These are phyloP conservation scores for Leptodermis oblonga DNA, from an alignment of 257 asterid species.

Conservation along the genomic window DNA sequence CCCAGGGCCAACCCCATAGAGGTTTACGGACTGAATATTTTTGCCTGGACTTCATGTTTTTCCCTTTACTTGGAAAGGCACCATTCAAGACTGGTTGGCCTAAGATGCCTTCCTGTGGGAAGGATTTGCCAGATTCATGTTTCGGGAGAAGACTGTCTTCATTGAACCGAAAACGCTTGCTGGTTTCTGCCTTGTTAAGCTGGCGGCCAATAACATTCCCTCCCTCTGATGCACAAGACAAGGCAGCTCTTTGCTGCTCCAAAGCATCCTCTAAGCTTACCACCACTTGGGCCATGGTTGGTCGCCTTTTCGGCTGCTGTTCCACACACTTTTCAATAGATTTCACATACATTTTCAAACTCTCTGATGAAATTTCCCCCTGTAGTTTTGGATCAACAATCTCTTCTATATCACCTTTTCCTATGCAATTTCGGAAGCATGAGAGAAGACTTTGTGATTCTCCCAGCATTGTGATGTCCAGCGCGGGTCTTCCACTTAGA, in stretches of 20 bases:
- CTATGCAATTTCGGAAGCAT: background rate
- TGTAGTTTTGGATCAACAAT: background rate
- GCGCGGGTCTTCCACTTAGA: background rate
- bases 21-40: background rate
- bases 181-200: background rate
- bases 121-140: background rate
- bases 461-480: background rate
- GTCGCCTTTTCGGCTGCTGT: background rate
- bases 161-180: background rate
- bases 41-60: background rate
- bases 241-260: slow-evolving; percentile 7
- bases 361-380: background rate
- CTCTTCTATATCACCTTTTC: background rate
- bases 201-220: background rate
- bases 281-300: slow-evolving; percentile 16
- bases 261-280: slow-evolving; percentile 15
- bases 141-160: background rate
- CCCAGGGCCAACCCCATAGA: slow-evolving; percentile 3
- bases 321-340: slow-evolving; percentile 1
- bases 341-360: background rate
- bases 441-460: background rate
- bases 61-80: background rate
- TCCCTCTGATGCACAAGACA: background rate
- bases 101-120: background rate
- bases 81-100: background rate